Conservation (phyloP, 768 basidiomycete genomes). For the Termitomyces sp. region DNA sequence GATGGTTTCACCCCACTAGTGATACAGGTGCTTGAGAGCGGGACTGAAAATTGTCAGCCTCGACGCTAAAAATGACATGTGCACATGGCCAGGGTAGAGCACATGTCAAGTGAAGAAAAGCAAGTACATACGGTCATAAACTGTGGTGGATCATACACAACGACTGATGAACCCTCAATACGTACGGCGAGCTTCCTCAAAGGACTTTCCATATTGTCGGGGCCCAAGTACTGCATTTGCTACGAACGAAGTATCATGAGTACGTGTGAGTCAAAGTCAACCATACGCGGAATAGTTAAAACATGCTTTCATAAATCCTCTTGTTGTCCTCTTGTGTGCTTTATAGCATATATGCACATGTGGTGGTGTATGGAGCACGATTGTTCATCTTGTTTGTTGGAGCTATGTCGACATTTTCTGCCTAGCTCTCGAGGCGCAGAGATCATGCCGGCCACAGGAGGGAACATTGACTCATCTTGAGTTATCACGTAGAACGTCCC, state of each 20-base stretch:
- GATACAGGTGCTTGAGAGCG: constrained; percentile 36
- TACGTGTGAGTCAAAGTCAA: neutral
- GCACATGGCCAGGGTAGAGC: neutral
- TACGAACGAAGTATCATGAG: constrained; percentile 6
- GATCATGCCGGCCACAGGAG: constrained; percentile 37
- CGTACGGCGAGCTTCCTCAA: constrained; percentile 18
- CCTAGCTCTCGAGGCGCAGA: constrained; percentile 18
- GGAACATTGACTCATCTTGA: constrained; percentile 29
- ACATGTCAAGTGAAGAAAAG: neutral
- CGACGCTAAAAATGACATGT: neutral
- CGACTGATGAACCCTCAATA: constrained; percentile 19
- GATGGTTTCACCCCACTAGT: constrained; percentile 43
- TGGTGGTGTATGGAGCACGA: neutral
- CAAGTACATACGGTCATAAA: constrained; percentile 17
- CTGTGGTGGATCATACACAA: constrained; percentile 24
- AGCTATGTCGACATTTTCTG: constrained; percentile 15
- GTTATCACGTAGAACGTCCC: constrained; percentile 69
- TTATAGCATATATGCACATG: neutral
- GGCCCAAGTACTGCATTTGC: constrained; percentile 22
- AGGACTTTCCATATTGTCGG: constrained; percentile 14
- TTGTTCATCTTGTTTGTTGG: constrained; percentile 26
- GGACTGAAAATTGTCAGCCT: neutral
- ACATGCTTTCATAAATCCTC: constrained; percentile 4
- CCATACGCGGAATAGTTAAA: constrained; percentile 1
- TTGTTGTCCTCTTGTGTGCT: neutral